Conservation (phyloP, 1,284 basidiomycete genomes). For the Fomitopsis betulina region DNA sequence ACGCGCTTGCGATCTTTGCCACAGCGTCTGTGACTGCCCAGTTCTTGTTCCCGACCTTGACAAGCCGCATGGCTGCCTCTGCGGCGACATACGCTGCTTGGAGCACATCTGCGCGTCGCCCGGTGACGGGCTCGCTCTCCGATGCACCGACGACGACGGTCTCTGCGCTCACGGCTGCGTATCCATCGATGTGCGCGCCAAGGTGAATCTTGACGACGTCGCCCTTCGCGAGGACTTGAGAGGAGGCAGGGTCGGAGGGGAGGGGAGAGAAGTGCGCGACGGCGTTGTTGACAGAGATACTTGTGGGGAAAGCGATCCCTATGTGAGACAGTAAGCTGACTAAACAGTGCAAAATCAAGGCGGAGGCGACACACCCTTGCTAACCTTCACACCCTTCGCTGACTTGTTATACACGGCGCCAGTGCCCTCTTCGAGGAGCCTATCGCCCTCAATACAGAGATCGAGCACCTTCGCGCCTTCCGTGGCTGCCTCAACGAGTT, state of each 20-base stretch:
- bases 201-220: constrained; percentile 97
- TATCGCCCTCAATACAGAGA: constrained; percentile 90
- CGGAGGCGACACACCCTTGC: constrained; percentile 63
- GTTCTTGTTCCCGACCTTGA: constrained; percentile 92
- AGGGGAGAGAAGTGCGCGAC: constrained; percentile 82
- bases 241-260: constrained; percentile 68
- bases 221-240: constrained; percentile 71
- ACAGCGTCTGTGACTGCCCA: constrained; percentile 92
- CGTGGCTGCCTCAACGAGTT: constrained; percentile 70
- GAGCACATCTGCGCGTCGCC: constrained; percentile 84
- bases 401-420: constrained; percentile 87
- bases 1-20: constrained; percentile 66
- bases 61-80: constrained; percentile 83
- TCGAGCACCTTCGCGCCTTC: constrained; percentile 89
- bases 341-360: constrained; percentile 4
- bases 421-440: constrained; percentile 83
- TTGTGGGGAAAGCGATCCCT: constrained; percentile 95
- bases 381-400: constrained; percentile 81
- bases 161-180: constrained; percentile 86
- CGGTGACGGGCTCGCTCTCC: constrained; percentile 71
- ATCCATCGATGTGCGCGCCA: constrained; percentile 96
- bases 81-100: constrained; percentile 93
- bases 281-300: constrained; percentile 88
- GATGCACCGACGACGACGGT: constrained; percentile 85
- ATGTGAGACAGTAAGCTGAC: not conserved